Conservation (phyloP, 2,329 filamentous ascomycete species). For the Emergomyces africanus region DNA sequence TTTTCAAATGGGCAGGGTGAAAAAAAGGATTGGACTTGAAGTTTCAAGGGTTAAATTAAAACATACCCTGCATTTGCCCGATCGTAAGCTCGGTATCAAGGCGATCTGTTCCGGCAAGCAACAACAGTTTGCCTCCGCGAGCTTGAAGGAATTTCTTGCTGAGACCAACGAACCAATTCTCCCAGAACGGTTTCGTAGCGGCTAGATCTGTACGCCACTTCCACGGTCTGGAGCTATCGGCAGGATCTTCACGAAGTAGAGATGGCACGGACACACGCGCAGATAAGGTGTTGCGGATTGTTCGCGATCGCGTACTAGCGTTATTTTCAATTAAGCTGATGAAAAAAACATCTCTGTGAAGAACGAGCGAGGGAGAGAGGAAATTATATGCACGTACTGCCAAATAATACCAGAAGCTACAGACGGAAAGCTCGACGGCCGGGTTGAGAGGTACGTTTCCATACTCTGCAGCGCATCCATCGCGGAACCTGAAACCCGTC, state of each 20-base stretch:
- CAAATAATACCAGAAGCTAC: slow-evolving; percentile 76
- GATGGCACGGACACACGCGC: slow-evolving; percentile 79
- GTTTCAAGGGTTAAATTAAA: background rate
- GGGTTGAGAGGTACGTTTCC: slow-evolving; percentile 76
- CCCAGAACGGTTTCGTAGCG: slow-evolving; percentile 82
- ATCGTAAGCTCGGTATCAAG: slow-evolving; percentile 88
- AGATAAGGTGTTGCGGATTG: slow-evolving; percentile 70
- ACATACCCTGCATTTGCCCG: slow-evolving; percentile 84
- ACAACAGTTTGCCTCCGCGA: slow-evolving; percentile 67
- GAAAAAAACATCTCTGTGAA: background rate
- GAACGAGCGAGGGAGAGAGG: background rate
- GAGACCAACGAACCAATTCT: slow-evolving; percentile 81
- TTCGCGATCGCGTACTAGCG: slow-evolving; percentile 60
- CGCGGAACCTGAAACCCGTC: slow-evolving; percentile 49
- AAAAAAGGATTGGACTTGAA: background rate
- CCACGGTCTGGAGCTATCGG: slow-evolving; percentile 44
- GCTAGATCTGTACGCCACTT: slow-evolving; percentile 76
- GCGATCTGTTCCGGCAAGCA: slow-evolving; percentile 80
- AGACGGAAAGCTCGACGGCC: slow-evolving; percentile 66
- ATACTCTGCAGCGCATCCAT: slow-evolving; percentile 92
- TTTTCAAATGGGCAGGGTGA: background rate
- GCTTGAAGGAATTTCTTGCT: slow-evolving; percentile 77
- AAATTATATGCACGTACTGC: slow-evolving; percentile 44
- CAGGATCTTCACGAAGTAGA: slow-evolving; percentile 44
- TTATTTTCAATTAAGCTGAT: background rate